Base-by-base conservation (phyloP, 1,139 yeast genomes). In the Pichia sp. region DNA sequence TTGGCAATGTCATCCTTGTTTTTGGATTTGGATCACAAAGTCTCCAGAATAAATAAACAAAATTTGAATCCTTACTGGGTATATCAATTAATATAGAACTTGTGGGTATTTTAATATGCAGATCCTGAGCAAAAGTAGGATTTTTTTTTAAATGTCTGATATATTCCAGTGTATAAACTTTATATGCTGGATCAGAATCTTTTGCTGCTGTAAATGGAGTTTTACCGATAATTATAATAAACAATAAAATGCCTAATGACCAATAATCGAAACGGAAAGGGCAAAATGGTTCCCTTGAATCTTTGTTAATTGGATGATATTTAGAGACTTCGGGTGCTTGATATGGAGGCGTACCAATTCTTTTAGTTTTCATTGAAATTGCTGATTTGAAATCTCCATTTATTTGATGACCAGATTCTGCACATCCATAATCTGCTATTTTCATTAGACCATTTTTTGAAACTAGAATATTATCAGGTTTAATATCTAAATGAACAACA, bases 321-420 rank as follows among this genome's bases (percentile, higher is more conserved):
- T 69, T 63, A 78, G 81, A 76, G 27, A 83, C 87, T 62, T 85
- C 92, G 0, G 94, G 94, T 4, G 92, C 82, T 10, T 84, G 78
- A 62, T 83, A 85, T 3, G 92, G 92, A 4, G 92, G 88, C 2
- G 90, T 83, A 1, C 94, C 94, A 45, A 84, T 83, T 65, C 75
- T 75, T 3, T 77, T 63, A 18, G 72, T 66, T 18, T 76, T 73
- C 36, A 65, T 51, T 55, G 72, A 74, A 4, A 81, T 56, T 3
- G 76, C 75, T 29, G 79, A 70, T 1, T 67, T 57, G 26, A 78
- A 70, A 64, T 83, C 79, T 1, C 76, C 76, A 0, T 78, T 78
- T n/a, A 64, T 68, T 46, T 67, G 74, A 63, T 81, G 84, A 28
- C 81, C 86, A 64, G 73, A 78, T 47, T 77, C 83, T 50, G 86